Evolutionary conservation across 228 moss, liverwort and hornwort species (phyloP), one percentile per base, ranked within the genome.

Genomic region (Sphagnum fallax): DNA sequence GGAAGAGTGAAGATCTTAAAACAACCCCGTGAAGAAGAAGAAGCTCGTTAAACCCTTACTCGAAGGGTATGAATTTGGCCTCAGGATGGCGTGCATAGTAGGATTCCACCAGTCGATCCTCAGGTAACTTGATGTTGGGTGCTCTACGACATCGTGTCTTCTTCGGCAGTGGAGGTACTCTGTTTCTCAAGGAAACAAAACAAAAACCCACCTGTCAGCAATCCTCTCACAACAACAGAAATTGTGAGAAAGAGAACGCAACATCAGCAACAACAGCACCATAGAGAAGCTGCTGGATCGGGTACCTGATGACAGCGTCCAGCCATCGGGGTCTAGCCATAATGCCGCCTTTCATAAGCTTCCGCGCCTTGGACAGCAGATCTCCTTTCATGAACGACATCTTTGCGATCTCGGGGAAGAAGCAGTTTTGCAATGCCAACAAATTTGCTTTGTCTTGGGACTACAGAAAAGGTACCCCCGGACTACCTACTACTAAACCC

Each of bases 361-460:
- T 91, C 73, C 86, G 86, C 13, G 96, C 93, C 80, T 89, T 96
- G 49, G 89, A 66, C 1, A 96, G 86, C 70, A 96, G 77, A 74
- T 89, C 91, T 49, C 96, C 96, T 67, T 84, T 91, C 82, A 81
- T 91, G 78, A 92, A 96, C 76, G 92, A 96, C 96, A 96, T 95
- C 32, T 32, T 32, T 32, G 32, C 32, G 32, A 32, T 32, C 32
- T 66, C 32, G 32, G 32, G 32, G 32, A 32, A 32, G 32, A 32
- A 10, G 64, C n/a, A 11, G 13, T 49, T 65, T 49, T 49, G 47
- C 64, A 65, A 32, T 32, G 8, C 14, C 49, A 32, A 0, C 14
- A 10, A 64, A 10, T 12, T 8, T 49, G 4, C 11, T 32, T 4
- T 1, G 16, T 6, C 16, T 16, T 32, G 11, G 16, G 49, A 32